These are phyloP conservation scores for Triangularia verruculosa DNA, from an alignment of 2,329 filamentous ascomycete genomes.

Conservation along the genomic window DNA sequence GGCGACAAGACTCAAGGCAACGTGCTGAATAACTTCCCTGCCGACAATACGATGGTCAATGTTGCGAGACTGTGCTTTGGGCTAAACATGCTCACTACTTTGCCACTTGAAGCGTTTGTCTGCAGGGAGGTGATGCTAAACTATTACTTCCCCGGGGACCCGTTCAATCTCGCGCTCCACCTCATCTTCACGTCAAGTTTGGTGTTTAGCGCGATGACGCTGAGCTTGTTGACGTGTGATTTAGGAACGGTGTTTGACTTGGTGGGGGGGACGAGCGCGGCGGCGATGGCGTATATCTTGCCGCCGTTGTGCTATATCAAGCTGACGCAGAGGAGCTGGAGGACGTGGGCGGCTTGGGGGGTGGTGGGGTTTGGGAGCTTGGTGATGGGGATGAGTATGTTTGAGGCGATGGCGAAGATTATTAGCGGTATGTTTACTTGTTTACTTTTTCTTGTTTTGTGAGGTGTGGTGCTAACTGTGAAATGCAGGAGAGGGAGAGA, in stretches of 20 bases:
- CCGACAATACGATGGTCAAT: slow-evolving; percentile 89
- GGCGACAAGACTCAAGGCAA: slow-evolving; percentile 90
- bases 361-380: slow-evolving; percentile 31
- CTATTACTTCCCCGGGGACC: slow-evolving; percentile 67
- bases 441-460: background rate
- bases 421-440: slow-evolving; percentile 27
- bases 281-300: slow-evolving; percentile 90
- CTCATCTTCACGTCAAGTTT: slow-evolving; percentile 80
- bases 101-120: slow-evolving; percentile 95
- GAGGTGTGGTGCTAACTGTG: background rate
- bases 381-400: slow-evolving; percentile 33
- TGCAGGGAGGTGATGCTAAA: slow-evolving; percentile 95
- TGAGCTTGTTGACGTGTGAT: slow-evolving; percentile 87
- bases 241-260: slow-evolving; percentile 92
- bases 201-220: slow-evolving; percentile 71
- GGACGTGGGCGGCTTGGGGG: slow-evolving; percentile 31
- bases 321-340: slow-evolving; percentile 63
- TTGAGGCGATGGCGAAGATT: slow-evolving; percentile 32
- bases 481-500: slow-evolving; percentile 30
- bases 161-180: slow-evolving; percentile 81
- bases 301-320: slow-evolving; percentile 95
- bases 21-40: slow-evolving; percentile 95
- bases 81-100: slow-evolving; percentile 96
- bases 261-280: slow-evolving; percentile 91
- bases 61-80: slow-evolving; percentile 93